Base-by-base conservation (phyloP, 352 stramenopile genomes). In the Blastocystis sp. region DNA sequence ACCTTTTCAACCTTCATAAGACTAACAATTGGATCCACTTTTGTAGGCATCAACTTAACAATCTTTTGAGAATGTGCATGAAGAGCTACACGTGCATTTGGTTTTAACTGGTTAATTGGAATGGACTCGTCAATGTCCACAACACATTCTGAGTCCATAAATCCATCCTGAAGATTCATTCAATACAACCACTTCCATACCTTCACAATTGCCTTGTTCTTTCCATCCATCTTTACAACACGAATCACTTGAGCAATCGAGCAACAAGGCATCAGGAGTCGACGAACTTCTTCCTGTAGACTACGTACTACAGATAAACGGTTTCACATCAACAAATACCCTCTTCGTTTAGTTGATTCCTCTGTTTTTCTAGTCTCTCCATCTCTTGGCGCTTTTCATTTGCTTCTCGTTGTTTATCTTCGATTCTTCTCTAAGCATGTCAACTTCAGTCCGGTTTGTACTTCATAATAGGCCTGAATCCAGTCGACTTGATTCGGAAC, bases 181-280 rank as follows among this genome's bases (percentile, higher is more conserved):
- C 43, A n/a, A 24, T n/a, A 27, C 1, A 21, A 14, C 0, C 78
- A 88, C n/a, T 6, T 29, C 35, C 74, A 90, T 80, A 96, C 93
- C 88, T 99, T 99, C 19, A 99, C 96, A 27, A 99, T 91, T 32
- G 98, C 95, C 89, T 99, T 99, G 81, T 96, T 97, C 91, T 98
- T 98, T 21, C 54, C 85, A 61, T 78, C 59, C 71, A 87, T 78
- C 54, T 75, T 87, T 96, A 99, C 98, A 88, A 97, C 93, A 91
- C 99, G 99, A 21, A 99, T 95, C 52, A 99, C 96, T 90, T 99
- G 96, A 77, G 96, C 96, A 51, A 99, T 96, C 81, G 98, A 98
- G 65, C 93, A 97, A 27, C 96, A 96, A 0, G 96, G 95, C 89
- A 99, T 96, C 90, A 99, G 95, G 42, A 99, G 91, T 90, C 98